phyloP scores from a whole-genome alignment of 768 basidiomycete species.

The Suillus americanus region DNA sequence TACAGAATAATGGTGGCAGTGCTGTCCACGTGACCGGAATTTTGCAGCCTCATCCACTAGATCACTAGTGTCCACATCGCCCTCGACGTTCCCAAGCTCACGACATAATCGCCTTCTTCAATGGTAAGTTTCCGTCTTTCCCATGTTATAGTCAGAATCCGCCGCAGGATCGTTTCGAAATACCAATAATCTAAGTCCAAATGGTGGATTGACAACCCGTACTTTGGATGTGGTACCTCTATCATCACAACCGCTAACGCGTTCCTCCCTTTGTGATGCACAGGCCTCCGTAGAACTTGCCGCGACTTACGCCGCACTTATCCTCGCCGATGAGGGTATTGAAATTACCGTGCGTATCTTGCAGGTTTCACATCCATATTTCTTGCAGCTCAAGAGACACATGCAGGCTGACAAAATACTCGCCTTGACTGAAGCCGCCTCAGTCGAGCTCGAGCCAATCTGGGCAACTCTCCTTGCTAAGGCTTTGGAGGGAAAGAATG shows the following conservation, averaged over 20 bases:
- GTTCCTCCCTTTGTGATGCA: background rate
- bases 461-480: conserved; percentile 98
- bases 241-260: conserved; percentile 16
- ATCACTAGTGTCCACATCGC: conserved; percentile 12
- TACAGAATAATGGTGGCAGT: background rate
- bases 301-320: conserved; percentile 94
- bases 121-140: conserved; percentile 24
- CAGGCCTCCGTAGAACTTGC: conserved; percentile 77
- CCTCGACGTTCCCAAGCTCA: conserved; percentile 14
- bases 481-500: conserved; percentile 96
- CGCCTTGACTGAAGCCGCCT: conserved; percentile 81
- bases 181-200: background rate
- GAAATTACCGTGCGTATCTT: conserved; percentile 87
- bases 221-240: conserved; percentile 12
- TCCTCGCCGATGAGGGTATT: conserved; percentile 95
- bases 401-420: conserved; percentile 87
- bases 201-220: conserved; percentile 20
- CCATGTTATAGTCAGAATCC: background rate
- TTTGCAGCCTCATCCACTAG: background rate
- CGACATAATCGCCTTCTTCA: conserved; percentile 12
- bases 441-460: conserved; percentile 89
- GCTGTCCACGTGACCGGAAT: background rate
- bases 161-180: background rate
- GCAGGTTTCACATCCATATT: background rate
- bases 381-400: conserved; percentile 4